These are phyloP conservation scores for Chenopodium quinoa DNA, from an alignment of 148 eudicot species.

Conservation along the genomic window DNA sequence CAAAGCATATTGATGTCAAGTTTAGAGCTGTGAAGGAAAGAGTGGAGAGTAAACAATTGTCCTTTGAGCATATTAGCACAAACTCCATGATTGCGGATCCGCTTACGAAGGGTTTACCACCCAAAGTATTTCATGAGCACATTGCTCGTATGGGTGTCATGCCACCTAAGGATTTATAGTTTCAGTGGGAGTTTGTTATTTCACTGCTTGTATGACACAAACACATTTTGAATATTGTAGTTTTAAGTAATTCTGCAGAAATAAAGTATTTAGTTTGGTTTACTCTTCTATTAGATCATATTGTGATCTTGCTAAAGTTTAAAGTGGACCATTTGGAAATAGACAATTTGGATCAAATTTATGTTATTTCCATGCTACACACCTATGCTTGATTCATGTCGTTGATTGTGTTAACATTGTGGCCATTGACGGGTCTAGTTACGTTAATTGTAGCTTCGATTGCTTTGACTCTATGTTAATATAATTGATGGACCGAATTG, in stretches of 20 bases:
- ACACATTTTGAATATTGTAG: neutral
- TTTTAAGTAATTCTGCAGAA: neutral
- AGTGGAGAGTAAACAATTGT: neutral
- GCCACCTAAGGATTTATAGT: neutral
- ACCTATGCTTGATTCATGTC: neutral
- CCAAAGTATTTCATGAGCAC: constrained; percentile 7
- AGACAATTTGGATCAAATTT: neutral
- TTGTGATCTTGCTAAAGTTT: neutral
- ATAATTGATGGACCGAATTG: neutral
- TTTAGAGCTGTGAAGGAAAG: neutral
- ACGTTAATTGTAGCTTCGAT: neutral
- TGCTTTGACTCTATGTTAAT: neutral
- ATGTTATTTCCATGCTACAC: constrained; percentile 1
- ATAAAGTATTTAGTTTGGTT: neutral
- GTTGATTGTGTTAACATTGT: neutral
- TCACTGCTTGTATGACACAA: neutral
- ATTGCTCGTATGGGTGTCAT: constrained; percentile 14
- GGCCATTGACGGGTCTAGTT: neutral
- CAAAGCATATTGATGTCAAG: neutral
- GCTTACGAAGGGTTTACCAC: constrained; percentile 6
- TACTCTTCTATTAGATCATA: neutral
- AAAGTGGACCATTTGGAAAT: constrained; percentile 1
- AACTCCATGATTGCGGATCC: neutral
- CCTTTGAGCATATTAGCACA: neutral
- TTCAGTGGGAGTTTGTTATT: neutral